A percentile compares a stretch with the other conserved stretches of the same genome.
Evolutionary conservation across 1,139 yeast genomes (phyloP).

Genomic region (Pneumocystis murina): DNA sequence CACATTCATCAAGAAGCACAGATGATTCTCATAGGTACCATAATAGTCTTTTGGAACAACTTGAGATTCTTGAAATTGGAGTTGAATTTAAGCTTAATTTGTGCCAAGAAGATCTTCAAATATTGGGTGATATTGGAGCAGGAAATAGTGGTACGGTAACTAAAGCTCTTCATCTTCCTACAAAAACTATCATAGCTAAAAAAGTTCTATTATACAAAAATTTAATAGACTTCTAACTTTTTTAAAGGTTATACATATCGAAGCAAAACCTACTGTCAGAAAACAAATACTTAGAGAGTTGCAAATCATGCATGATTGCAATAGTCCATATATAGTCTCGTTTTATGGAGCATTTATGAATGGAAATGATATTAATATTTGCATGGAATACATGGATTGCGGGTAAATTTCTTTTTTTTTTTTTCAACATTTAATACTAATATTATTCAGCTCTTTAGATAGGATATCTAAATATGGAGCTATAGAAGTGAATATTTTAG

Average conservation of each 20-base stretch:
- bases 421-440: constrained; percentile 27
- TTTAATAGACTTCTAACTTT: background rate
- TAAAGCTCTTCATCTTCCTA: constrained; percentile 76
- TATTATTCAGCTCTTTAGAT: background rate
- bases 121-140: constrained; percentile 64
- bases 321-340: constrained; percentile 65
- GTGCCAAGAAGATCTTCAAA: constrained; percentile 53
- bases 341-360: constrained; percentile 79
- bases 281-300: constrained; percentile 80
- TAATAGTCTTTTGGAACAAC: constrained; percentile 19
- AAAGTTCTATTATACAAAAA: constrained; percentile 26
- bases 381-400: constrained; percentile 97
- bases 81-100: constrained; percentile 38
- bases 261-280: constrained; percentile 64
- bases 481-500: background rate
- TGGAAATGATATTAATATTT: constrained; percentile 55
- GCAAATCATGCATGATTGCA: constrained; percentile 78
- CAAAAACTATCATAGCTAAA: constrained; percentile 79
- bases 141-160: constrained; percentile 92
- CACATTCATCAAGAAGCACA: background rate
- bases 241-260: constrained; percentile 51
- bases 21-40: constrained; percentile 5
- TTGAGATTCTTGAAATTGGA: constrained; percentile 30
- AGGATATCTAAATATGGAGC: background rate
- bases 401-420: constrained; percentile 79